Evolutionary conservation across 2,329 filamentous ascomycete species (phyloP).

Genomic region (Aspergillus udagawae): DNA sequence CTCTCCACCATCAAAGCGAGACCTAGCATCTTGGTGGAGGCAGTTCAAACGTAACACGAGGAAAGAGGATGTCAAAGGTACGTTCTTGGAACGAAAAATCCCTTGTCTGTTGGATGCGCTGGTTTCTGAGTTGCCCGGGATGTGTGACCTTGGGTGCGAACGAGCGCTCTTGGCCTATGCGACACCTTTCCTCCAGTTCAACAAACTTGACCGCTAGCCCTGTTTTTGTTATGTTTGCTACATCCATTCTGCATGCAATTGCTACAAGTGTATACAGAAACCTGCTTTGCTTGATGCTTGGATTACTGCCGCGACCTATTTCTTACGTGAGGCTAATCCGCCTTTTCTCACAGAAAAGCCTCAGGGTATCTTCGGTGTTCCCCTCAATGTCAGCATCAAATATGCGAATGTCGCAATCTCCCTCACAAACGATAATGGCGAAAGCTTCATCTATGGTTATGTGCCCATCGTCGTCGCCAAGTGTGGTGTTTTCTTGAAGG

Average conservation of each 20-base stretch:
- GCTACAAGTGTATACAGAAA: neutral
- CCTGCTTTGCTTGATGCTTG: neutral
- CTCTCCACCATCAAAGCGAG: constrained; percentile 78
- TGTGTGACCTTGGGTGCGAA: neutral
- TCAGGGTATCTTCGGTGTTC: constrained; percentile 88
- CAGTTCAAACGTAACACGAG: constrained; percentile 74
- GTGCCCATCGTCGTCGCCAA: constrained; percentile 98
- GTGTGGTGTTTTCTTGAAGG: constrained; percentile 94
- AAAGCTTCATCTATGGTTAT: constrained; percentile 97
- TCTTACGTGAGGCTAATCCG: constrained; percentile 9
- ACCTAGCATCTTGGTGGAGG: constrained; percentile 96
- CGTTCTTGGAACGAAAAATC: constrained; percentile 10
- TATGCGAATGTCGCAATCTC: constrained; percentile 99
- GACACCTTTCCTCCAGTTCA: neutral
- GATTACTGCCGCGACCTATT: neutral
- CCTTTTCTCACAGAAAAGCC: constrained; percentile 30
- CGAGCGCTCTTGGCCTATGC: neutral
- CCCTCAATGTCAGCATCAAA: constrained; percentile 87
- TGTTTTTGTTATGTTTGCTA: neutral
- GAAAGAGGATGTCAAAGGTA: constrained; percentile 62
- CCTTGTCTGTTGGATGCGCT: neutral
- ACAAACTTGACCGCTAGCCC: neutral
- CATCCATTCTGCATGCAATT: neutral
- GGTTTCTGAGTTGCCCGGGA: neutral
- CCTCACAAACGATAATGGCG: constrained; percentile 82